These are phyloP conservation scores for Cladophialophora chaetospira DNA, from an alignment of 2,329 filamentous ascomycete species.

Conservation along the genomic window DNA sequence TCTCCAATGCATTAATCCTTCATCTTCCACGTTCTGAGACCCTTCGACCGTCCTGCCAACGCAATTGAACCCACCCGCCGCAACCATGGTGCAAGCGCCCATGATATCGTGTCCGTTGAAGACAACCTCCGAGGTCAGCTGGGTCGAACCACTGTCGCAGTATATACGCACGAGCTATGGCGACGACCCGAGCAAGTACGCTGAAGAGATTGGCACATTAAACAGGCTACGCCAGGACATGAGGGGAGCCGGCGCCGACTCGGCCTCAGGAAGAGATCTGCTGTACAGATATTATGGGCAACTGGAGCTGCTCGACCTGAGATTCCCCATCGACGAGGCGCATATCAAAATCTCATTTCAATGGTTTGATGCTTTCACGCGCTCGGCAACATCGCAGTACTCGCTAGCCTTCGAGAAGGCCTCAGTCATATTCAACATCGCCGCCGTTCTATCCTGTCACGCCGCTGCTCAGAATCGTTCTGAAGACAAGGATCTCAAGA, in stretches of 20 bases:
- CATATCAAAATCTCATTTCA: constrained; percentile 99
- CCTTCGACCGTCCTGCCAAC: not conserved
- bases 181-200: constrained; percentile 94
- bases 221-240: constrained; percentile 97
- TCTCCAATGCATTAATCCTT: constrained; percentile 7
- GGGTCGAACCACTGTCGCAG: constrained; percentile 84
- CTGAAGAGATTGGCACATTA: constrained; percentile 90
- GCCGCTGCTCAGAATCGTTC: constrained; percentile 88
- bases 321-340: constrained; percentile 97
- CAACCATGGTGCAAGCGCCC: constrained; percentile 76
- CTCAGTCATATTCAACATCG: constrained; percentile 99
- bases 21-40: not conserved
- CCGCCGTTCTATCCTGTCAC: constrained; percentile 92
- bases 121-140: constrained; percentile 97
- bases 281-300: constrained; percentile 98
- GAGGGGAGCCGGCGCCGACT: constrained; percentile 95
- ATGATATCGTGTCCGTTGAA: constrained; percentile 95
- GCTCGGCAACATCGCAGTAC: constrained; percentile 95
- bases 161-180: constrained; percentile 95
- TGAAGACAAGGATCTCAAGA: constrained; percentile 91
- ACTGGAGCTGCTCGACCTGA: constrained; percentile 86
- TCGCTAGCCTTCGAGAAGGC: constrained; percentile 97
- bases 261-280: constrained; percentile 86
- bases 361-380: constrained; percentile 99
- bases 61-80: not conserved